Evolutionary conservation across 805 yeast genomes (phyloP), one percentile per base, ranked within the genome.

Genomic region (Helenozyma rhizophorensis): DNA sequence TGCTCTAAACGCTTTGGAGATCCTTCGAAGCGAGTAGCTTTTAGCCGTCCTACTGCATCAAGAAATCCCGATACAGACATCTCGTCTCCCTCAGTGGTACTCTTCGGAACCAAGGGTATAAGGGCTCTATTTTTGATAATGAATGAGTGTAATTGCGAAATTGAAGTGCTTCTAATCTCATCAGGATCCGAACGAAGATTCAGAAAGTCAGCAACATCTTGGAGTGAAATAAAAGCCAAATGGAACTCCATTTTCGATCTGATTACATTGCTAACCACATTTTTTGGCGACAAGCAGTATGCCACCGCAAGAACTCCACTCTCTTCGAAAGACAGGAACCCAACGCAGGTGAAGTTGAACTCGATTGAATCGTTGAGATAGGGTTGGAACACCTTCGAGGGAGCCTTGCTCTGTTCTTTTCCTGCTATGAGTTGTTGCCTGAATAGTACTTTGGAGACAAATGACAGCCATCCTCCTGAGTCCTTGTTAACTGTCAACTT

Each of bases 311-410:
- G 23, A 4, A 23, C 21, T 4, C 41, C 43, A 12, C 32, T 37
- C 19, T 23, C 14, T 7, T 27, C 14, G 24, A 41, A 16, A 4
- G 36, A 27, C 8, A 28, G 14, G n/a, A 26, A 22, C 10, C 44
- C 46, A 17, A 39, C 42, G 9, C 36, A 25, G 2, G 21, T 39
- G 16, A 60, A 48, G 16, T 45, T 43, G 2, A 65, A 66, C 22
- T 54, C 65, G 6, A 48, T 36, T 3, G 40, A 37, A 6, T 47
- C 50, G 19, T 42, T 47, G 21, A 56, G 42, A 28, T 47, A 53
- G 18, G 40, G 34, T 34, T 40, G 38, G 15, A 45, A 45, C 3
- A 32, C 37, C 19, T 27, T 29, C 4, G 40, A 36, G 23, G 38
- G 45, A 1, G 48, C 46, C 19, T 38, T 39, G 26, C 30, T 28